Percentiles rank a stretch among this genome's conserved stretches.
These are phyloP conservation scores for Lithohypha guttulata DNA, from an alignment of 2,329 filamentous ascomycete genomes.

Conservation along the genomic window DNA sequence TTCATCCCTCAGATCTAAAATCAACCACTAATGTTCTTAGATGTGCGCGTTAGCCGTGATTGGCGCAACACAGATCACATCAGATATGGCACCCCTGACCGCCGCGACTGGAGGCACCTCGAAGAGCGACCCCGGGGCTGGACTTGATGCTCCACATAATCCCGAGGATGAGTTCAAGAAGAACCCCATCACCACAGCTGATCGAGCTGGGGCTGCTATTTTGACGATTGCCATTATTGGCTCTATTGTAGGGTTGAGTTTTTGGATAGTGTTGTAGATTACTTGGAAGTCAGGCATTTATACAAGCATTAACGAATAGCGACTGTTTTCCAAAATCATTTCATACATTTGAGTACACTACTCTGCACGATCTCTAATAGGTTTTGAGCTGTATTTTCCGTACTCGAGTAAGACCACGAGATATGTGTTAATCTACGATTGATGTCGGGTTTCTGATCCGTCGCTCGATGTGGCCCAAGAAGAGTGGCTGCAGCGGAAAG, in stretches of 20 bases:
- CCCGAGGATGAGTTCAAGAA: conserved; percentile 6
- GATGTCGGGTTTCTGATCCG: too few species aligned
- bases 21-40: conserved; percentile 6
- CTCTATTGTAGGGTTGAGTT: conserved; percentile 24
- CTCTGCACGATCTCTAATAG: too few species aligned
- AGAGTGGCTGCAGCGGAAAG: too few species aligned
- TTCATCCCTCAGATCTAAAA: too few species aligned
- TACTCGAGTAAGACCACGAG: too few species aligned
- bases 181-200: conserved; percentile 24
- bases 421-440: too few species aligned
- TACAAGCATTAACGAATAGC: too few species aligned
- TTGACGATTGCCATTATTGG: conserved; percentile 27
- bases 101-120: conserved; percentile 47
- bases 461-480: too few species aligned
- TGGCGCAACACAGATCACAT: conserved; percentile 47
- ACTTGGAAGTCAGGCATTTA: too few species aligned
- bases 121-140: conserved; percentile 29
- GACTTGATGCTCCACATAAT: conserved; percentile 15
- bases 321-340: too few species aligned
- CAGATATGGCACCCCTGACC: conserved; percentile 40
- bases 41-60: conserved; percentile 57
- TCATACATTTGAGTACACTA: too few species aligned
- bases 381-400: too few species aligned
- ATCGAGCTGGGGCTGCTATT: conserved; percentile 31
- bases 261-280: conserved; percentile 26